Evolutionary conservation across 2,329 filamentous ascomycete genomes (phyloP).

Genomic region (Byssoonygena ceratinophila): DNA sequence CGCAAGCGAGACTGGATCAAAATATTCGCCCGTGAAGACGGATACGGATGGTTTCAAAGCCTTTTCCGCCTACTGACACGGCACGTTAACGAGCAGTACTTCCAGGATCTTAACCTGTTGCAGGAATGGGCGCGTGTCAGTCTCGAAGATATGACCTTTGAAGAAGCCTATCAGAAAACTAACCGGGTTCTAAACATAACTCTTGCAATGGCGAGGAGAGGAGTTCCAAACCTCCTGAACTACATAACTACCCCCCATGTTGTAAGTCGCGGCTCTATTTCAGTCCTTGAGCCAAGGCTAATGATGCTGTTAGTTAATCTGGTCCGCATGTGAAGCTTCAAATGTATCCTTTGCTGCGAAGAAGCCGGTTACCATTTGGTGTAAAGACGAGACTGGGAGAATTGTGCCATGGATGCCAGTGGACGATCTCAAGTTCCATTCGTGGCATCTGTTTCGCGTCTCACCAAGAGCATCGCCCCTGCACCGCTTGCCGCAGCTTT

Average conservation of each 20-base stretch:
- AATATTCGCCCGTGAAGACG: constrained; percentile 13
- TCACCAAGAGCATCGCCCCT: constrained; percentile 58
- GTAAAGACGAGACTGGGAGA: constrained; percentile 62
- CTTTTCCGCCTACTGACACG: constrained; percentile 55
- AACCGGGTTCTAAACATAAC: constrained; percentile 88
- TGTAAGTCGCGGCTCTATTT: constrained; percentile 43
- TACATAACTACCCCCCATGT: constrained; percentile 90
- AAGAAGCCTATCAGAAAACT: constrained; percentile 78
- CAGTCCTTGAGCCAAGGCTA: not conserved
- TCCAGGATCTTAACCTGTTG: constrained; percentile 69
- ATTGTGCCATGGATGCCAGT: constrained; percentile 46
- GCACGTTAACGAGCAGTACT: constrained; percentile 66
- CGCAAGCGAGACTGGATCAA: not conserved
- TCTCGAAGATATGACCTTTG: constrained; percentile 81
- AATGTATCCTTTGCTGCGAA: constrained; percentile 47
- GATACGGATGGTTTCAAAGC: constrained; percentile 44
- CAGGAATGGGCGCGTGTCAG: constrained; percentile 77
- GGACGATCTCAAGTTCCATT: constrained; percentile 52
- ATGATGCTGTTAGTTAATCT: constrained; percentile 46
- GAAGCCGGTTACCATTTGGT: constrained; percentile 59
- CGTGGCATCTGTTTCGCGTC: constrained; percentile 57
- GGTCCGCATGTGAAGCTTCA: constrained; percentile 36
- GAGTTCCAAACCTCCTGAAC: constrained; percentile 76
- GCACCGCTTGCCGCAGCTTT: constrained; percentile 64
- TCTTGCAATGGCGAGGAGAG: constrained; percentile 62